A percentile compares a stretch with the other conserved stretches of the same genome.
Conservation (phyloP, 208 protist genomes). For the Crithidia expoeki region DNA sequence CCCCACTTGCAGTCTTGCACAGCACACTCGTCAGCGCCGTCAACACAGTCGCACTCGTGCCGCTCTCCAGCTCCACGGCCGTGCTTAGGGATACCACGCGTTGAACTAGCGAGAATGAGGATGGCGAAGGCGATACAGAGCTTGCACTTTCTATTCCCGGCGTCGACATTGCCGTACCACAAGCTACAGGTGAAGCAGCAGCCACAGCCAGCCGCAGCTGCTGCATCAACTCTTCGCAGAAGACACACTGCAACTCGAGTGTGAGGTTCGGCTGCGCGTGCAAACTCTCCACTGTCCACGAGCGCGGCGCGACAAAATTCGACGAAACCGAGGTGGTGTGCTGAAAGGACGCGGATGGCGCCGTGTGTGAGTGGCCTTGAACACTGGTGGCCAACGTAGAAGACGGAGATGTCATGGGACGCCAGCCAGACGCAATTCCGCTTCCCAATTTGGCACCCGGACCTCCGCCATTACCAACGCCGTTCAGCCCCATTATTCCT, state of each 20-base stretch:
- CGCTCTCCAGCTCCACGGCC: conserved; percentile 29
- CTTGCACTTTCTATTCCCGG: background rate
- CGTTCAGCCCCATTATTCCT: background rate
- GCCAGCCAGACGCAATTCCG: too few species aligned
- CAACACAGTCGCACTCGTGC: conserved; percentile 30
- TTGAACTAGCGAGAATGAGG: conserved; percentile 5
- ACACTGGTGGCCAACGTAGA: too few species aligned
- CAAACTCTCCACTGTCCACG: conserved; percentile 29
- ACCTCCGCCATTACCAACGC: too few species aligned
- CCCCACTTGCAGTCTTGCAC: conserved; percentile 32
- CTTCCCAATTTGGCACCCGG: too few species aligned
- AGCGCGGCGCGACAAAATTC: conserved; percentile 6
- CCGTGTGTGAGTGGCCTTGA: too few species aligned
- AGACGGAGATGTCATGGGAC: too few species aligned
- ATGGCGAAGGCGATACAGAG: background rate
- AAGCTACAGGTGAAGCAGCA: background rate
- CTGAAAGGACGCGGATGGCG: background rate
- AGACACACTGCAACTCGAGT: conserved; percentile 34
- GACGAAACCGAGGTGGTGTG: background rate
- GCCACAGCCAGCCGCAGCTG: conserved; percentile 21
- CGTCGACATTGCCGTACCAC: background rate
- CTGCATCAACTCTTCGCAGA: conserved; percentile 39
- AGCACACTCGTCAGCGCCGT: conserved; percentile 30
- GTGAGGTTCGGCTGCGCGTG: conserved; percentile 30
- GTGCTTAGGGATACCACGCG: conserved; percentile 19